These are phyloP conservation scores for Ustilago bromivora DNA, from an alignment of 1,284 basidiomycete species.

Conservation along the genomic window DNA sequence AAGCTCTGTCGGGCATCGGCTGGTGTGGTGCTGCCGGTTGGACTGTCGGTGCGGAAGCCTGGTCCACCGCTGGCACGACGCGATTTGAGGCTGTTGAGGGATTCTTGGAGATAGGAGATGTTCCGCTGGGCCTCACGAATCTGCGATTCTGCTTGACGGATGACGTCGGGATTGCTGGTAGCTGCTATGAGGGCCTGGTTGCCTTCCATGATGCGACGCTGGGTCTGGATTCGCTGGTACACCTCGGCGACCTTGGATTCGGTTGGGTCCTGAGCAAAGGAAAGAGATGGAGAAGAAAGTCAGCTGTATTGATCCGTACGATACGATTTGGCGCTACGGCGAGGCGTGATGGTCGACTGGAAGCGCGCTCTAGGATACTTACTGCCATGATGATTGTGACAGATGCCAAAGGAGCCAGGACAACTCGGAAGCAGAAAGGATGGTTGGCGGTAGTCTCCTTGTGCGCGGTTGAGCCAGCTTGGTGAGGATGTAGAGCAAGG, in stretches of 20 bases:
- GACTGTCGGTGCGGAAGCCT: conserved; percentile 44
- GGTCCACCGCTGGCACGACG: conserved; percentile 73
- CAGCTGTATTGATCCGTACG: neutral
- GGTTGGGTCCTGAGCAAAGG: conserved; percentile 55
- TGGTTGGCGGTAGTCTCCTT: no score
- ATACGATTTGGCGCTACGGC: neutral
- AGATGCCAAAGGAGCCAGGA: neutral
- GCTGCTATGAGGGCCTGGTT: conserved; percentile 83
- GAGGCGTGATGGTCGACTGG: neutral
- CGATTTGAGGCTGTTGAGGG: conserved; percentile 82
- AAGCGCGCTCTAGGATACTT: conserved; percentile 9
- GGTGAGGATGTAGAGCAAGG: neutral
- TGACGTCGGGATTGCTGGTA: conserved; percentile 86
- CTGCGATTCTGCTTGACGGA: conserved; percentile 79
- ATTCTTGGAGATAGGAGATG: conserved; percentile 87
- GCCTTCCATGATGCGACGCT: conserved; percentile 90
- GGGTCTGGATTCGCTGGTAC: conserved; percentile 87
- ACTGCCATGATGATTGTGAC: conserved; percentile 37
- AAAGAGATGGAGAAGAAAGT: neutral
- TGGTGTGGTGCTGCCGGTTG: conserved; percentile 34
- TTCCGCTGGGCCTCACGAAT: conserved; percentile 88
- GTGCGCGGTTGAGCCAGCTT: no score
- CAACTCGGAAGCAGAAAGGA: neutral
- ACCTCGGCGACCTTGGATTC: conserved; percentile 93
- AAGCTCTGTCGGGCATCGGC: conserved; percentile 46